Conservation (phyloP, 345 rosid genomes). For the Angophora floribunda region DNA sequence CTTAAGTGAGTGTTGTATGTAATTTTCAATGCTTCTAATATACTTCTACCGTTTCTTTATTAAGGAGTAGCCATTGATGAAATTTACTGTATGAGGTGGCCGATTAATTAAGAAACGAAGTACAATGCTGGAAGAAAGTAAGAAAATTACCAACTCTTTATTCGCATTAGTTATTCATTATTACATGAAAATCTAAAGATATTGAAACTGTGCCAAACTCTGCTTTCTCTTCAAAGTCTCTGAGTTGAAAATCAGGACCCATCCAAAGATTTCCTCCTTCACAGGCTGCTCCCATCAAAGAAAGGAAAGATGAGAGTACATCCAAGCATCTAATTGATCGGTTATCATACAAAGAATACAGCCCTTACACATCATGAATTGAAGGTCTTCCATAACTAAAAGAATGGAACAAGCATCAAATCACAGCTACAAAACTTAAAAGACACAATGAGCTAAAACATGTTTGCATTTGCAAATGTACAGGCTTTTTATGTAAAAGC, state of each 20-base stretch:
- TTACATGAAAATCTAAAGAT: neutral
- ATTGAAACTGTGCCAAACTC: neutral
- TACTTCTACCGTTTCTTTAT: neutral
- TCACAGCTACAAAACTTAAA: neutral
- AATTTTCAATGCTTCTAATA: too few species aligned
- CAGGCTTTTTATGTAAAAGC: neutral
- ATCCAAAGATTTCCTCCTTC: neutral
- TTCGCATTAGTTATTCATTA: neutral
- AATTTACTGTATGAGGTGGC: neutral
- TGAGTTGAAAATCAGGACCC: neutral
- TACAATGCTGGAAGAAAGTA: neutral
- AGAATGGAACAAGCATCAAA: neutral
- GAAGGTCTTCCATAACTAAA: neutral
- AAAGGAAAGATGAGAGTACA: neutral
- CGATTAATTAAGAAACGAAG: neutral
- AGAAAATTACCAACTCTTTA: neutral
- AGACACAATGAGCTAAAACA: neutral
- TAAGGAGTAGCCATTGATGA: neutral
- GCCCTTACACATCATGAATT: neutral
- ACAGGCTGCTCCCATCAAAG: neutral
- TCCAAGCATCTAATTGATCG: neutral
- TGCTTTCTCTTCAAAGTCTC: neutral
- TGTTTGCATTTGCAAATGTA: too few species aligned
- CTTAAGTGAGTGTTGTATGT: too few species aligned
- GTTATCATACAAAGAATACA: neutral